Evolutionary conservation across 495 filamentous ascomycete genomes (phyloP).

Genomic region (Xylaria telfairii): DNA sequence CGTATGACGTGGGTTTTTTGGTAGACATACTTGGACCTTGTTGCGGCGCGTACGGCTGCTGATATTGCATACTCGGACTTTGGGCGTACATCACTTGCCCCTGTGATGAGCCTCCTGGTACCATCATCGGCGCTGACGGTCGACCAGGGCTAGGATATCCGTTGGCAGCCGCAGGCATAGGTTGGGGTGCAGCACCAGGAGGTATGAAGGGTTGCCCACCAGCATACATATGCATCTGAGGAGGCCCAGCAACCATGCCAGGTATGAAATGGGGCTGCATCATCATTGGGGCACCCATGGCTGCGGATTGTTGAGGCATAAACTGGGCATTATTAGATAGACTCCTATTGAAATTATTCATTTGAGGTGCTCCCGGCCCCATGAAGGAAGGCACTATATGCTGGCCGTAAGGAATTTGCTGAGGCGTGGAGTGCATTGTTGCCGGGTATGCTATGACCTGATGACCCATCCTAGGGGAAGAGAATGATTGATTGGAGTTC

Average conservation of each 20-base stretch:
- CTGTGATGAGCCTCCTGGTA: constrained; percentile 71
- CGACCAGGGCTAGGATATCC: constrained; percentile 86
- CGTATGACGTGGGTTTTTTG: constrained; percentile 29
- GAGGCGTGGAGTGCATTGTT: constrained; percentile 69
- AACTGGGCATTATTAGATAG: constrained; percentile 68
- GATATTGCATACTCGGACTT: constrained; percentile 69
- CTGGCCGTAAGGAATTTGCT: constrained; percentile 74
- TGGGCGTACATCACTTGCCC: constrained; percentile 73
- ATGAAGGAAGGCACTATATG: constrained; percentile 74
- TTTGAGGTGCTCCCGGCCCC: constrained; percentile 66
- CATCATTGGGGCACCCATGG: constrained; percentile 79
- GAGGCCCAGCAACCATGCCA: constrained; percentile 65
- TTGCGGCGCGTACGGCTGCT: constrained; percentile 67
- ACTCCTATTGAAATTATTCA: constrained; percentile 57
- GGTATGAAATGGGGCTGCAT: constrained; percentile 72
- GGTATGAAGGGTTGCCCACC: constrained; percentile 67
- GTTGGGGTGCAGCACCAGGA: constrained; percentile 64
- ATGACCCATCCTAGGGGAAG: constrained; percentile 74
- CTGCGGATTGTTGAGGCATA: constrained; percentile 64
- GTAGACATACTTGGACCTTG: constrained; percentile 72
- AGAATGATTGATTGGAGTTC: constrained; percentile 75
- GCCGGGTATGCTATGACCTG: constrained; percentile 73
- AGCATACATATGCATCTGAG: constrained; percentile 76
- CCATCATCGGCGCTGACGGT: constrained; percentile 82
- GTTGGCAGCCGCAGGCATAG: constrained; percentile 61